Percentiles rank a stretch among this genome's conserved stretches.
These are phyloP conservation scores for Aspergillus olivimuriae DNA, from an alignment of 495 filamentous ascomycete species.

Conservation along the genomic window DNA sequence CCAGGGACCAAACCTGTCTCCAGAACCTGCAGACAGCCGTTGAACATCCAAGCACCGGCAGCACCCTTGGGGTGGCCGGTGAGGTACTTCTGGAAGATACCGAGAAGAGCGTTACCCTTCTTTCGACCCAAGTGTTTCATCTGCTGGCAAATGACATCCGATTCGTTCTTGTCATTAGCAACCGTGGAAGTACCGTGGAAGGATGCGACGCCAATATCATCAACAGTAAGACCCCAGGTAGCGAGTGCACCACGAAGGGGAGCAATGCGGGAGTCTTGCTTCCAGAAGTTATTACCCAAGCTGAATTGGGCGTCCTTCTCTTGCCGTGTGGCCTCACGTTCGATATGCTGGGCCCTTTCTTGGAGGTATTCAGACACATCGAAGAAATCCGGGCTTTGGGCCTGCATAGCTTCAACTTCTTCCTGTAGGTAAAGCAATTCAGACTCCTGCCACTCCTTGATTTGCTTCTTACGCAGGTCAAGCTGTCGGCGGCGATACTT, in stretches of 20 bases:
- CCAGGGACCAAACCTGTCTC: conserved; percentile 91
- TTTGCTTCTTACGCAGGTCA: conserved; percentile 82
- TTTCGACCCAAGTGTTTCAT: conserved; percentile 87
- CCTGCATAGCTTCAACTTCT: conserved; percentile 85
- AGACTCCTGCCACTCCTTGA: conserved; percentile 91
- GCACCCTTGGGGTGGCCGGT: conserved; percentile 99
- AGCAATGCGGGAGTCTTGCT: conserved; percentile 85
- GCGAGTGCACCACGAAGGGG: conserved; percentile 91
- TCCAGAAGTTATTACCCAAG: conserved; percentile 98
- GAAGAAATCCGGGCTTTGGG: conserved; percentile 59
- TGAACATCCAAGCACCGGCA: conserved; percentile 99
- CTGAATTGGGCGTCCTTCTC: conserved; percentile 86
- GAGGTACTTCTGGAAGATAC: conserved; percentile 99
- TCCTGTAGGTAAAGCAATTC: conserved; percentile 90
- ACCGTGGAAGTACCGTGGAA: conserved; percentile 99
- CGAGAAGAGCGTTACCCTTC: conserved; percentile 92
- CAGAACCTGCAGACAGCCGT: conserved; percentile 90
- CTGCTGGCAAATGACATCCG: conserved; percentile 94
- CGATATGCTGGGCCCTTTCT: conserved; percentile 78
- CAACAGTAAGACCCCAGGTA: conserved; percentile 96
- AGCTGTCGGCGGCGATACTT: conserved; percentile 94
- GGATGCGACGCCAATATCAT: conserved; percentile 89
- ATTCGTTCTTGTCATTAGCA: conserved; percentile 99
- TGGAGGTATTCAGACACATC: conserved; percentile 78
- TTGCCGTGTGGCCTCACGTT: conserved; percentile 82